phyloP scores from a whole-genome alignment of 495 filamentous ascomycete genomes.

The Clavariopsis aquatica region DNA sequence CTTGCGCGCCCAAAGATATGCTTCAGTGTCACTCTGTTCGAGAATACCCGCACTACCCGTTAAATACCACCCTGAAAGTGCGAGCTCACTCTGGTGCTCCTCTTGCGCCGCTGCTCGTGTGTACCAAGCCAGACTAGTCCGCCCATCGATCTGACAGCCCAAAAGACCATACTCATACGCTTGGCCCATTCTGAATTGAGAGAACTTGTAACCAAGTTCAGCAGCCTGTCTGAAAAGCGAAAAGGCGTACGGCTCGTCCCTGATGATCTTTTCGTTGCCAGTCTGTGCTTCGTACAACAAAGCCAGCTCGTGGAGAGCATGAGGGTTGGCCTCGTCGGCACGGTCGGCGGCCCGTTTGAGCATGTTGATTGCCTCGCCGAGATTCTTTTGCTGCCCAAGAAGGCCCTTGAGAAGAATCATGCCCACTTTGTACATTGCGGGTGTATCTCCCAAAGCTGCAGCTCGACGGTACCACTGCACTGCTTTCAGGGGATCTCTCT shows the following conservation, averaged over 20 bases:
- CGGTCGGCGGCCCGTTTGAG: slow-evolving; percentile 89
- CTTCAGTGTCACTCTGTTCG: slow-evolving; percentile 90
- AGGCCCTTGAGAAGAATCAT: slow-evolving; percentile 93
- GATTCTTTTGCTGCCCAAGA: slow-evolving; percentile 83
- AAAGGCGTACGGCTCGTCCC: slow-evolving; percentile 76
- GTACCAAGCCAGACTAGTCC: slow-evolving; percentile 89
- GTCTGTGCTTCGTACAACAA: slow-evolving; percentile 74
- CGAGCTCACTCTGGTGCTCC: slow-evolving; percentile 91
- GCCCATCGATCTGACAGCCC: slow-evolving; percentile 77
- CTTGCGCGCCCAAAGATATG: slow-evolving; percentile 95
- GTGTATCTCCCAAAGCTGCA: slow-evolving; percentile 81
- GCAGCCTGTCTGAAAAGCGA: slow-evolving; percentile 85
- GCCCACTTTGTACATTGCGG: slow-evolving; percentile 97
- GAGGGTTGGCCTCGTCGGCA: slow-evolving; percentile 86
- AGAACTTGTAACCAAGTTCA: slow-evolving; percentile 89
- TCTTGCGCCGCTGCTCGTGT: slow-evolving; percentile 87
- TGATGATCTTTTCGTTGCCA: slow-evolving; percentile 68
- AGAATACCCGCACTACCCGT: slow-evolving; percentile 87
- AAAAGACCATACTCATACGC: slow-evolving; percentile 88
- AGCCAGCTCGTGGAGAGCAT: slow-evolving; percentile 90
- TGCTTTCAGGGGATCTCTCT: slow-evolving; percentile 85
- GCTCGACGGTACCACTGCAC: slow-evolving; percentile 98
- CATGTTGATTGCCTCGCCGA: slow-evolving; percentile 83
- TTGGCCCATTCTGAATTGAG: slow-evolving; percentile 83
- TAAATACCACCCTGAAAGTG: slow-evolving; percentile 93